Evolutionary conservation across 1,284 basidiomycete species (phyloP).

Genomic region (Lentinus polychrous): DNA sequence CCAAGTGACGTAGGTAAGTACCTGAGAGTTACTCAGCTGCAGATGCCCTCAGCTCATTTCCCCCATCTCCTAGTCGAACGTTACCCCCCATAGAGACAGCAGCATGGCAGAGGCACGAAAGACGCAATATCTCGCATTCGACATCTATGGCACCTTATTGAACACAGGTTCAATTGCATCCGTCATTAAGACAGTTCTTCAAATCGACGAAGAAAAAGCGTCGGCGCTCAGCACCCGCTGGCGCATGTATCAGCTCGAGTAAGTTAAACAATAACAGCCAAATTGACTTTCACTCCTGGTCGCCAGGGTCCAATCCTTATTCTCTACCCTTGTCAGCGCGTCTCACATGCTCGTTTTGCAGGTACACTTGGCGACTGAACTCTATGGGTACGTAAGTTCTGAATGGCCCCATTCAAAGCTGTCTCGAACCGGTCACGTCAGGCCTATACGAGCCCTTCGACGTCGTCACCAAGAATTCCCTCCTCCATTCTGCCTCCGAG

Average conservation of each 20-base stretch:
- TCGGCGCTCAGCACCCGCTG: constrained; percentile 17
- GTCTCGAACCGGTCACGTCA: constrained; percentile 7
- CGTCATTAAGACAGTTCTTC: constrained; percentile 12
- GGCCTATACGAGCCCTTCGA: constrained; percentile 26
- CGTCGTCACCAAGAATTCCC: constrained; percentile 21
- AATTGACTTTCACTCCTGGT: background rate
- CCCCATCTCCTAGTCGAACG: background rate
- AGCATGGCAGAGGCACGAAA: background rate
- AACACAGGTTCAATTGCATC: constrained; percentile 21
- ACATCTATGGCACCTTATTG: constrained; percentile 28
- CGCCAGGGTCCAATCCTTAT: background rate
- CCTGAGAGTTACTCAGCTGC: too few relatives aligned
- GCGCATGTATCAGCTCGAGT: constrained; percentile 29
- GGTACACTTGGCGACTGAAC: constrained; percentile 28
- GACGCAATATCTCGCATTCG: constrained; percentile 19
- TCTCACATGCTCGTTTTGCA: constrained; percentile 8
- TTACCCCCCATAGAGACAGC: background rate
- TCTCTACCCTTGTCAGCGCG: too few relatives aligned
- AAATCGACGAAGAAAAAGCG: constrained; percentile 15
- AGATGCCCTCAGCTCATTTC: too few relatives aligned
- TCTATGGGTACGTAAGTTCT: constrained; percentile 22
- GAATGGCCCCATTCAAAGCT: background rate
- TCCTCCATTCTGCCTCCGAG: constrained; percentile 24
- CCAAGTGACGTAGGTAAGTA: too few relatives aligned
- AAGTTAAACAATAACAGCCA: constrained; percentile 8